Base-by-base conservation (phyloP, 441 rosid species). In the Corymbia citriodora region DNA sequence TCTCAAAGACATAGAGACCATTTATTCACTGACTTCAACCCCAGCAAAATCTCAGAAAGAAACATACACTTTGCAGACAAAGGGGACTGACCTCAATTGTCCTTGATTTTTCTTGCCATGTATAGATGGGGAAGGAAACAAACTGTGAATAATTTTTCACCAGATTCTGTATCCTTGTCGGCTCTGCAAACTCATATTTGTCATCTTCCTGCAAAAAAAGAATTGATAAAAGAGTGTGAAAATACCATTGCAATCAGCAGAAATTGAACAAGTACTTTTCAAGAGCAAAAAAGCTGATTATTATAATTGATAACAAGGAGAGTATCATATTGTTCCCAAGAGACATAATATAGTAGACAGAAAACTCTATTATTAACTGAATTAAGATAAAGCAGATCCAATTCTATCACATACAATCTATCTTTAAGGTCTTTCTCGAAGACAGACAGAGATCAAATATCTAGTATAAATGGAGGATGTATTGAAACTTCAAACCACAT, bases 111-210 rank as follows among this genome's bases (percentile, higher is more conserved):
- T 98, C 99, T 90, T 93, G 97, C 99, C 99, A 98, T 29, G 98
- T 97, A 91, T 95, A 98, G 93, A 98, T 97, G 63, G 99, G 99
- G 94, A 98, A 98, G 88, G 99, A 96, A 93, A 98, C 99, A 59
- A 98, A 98, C 92, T 98, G 99, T 40, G 99, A 98, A 91, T 98
- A 98, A 90, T 98, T 97, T 93, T 98, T 98, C 74, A 98, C 99
- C 93, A 98, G 95, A 91, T 93, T 94, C 95, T 96, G 98, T 92
- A 98, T 94, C 92, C 94, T 97, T 45, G 92, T 70, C 8, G 97
- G 95, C 91, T 98, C 99, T 15, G 98, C 93, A 90, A 97, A 97
- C 89, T 98, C 99, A 17, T 95, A 97, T 90, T 97, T 97, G 91
- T 98, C 99, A 95, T 98, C 99, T 25, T 95, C 96, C 99, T 96